These are phyloP conservation scores for Psilocybe tampanensis DNA, from an alignment of 768 basidiomycete genomes.

Conservation along the genomic window DNA sequence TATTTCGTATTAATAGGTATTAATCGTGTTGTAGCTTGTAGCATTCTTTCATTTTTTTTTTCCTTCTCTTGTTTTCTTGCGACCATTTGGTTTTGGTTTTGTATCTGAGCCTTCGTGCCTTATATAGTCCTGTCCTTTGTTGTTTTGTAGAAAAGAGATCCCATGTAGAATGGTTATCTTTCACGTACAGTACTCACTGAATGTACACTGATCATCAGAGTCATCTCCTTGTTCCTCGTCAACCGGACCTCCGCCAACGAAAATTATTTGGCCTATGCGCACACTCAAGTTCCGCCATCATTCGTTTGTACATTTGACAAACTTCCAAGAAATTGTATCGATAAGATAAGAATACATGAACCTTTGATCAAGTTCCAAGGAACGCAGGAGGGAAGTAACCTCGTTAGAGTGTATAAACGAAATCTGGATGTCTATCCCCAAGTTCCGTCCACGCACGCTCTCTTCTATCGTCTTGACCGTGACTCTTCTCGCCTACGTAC, in stretches of 20 bases:
- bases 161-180: no score
- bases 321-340: no score
- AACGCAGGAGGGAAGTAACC: not conserved
- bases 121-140: not conserved
- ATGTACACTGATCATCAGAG: no score
- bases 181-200: no score
- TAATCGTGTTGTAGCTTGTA: constrained; percentile 15
- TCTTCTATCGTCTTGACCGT: constrained; percentile 21
- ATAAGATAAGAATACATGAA: no score
- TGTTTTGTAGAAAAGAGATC: constrained; percentile 4
- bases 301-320: no score
- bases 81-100: not conserved
- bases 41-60: no score
- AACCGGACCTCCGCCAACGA: no score
- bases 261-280: no score
- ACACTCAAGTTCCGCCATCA: no score
- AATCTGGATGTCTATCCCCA: constrained; percentile 40
- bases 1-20: constrained; percentile 18
- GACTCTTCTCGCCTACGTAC: constrained; percentile 29
- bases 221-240: no score
- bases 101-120: not conserved
- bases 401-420: constrained; percentile 29
- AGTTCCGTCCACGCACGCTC: constrained; percentile 33
- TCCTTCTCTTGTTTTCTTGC: not conserved
- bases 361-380: no score